Conservation (phyloP, 306 rosid species). For the Vachellia pachyceras region DNA sequence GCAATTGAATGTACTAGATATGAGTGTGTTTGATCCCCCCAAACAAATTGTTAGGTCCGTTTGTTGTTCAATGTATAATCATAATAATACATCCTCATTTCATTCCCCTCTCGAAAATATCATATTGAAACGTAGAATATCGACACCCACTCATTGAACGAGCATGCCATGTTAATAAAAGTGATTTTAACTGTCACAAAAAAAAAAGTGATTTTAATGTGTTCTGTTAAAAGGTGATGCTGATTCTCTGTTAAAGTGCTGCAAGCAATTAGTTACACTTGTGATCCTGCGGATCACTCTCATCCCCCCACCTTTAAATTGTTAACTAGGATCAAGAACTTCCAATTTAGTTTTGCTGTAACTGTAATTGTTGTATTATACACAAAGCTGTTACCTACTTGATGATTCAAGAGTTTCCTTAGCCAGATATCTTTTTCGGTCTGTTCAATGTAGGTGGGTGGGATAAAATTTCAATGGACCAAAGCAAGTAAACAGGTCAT, state of each 20-base stretch:
- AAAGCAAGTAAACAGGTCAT: not conserved
- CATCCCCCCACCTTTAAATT: not conserved
- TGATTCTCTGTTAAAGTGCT: not conserved
- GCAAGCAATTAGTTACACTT: not conserved
- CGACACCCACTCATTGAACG: not conserved
- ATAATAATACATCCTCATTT: slow-evolving; percentile 9
- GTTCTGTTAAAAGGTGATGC: not conserved
- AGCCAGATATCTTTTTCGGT: not conserved
- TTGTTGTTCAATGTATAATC: slow-evolving; percentile 32
- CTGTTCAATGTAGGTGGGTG: not conserved
- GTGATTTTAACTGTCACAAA: too few species aligned
- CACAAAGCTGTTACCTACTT: not conserved
- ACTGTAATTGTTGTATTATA: too few species aligned
- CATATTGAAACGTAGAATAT: slow-evolving; percentile 16
- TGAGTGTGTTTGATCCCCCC: slow-evolving; percentile 69
- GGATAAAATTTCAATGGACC: not conserved
- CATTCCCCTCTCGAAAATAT: not conserved
- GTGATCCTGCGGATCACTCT: not conserved
- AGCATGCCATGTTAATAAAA: not conserved
- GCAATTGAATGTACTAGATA: slow-evolving; percentile 60
- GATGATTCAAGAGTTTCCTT: not conserved
- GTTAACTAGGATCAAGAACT: not conserved
- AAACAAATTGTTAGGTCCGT: slow-evolving; percentile 4
- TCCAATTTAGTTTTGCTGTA: not conserved
- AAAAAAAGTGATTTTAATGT: too few species aligned